Evolutionary conservation across 768 basidiomycete genomes (phyloP).

Genomic region (Rhizopogon vinicolor): DNA sequence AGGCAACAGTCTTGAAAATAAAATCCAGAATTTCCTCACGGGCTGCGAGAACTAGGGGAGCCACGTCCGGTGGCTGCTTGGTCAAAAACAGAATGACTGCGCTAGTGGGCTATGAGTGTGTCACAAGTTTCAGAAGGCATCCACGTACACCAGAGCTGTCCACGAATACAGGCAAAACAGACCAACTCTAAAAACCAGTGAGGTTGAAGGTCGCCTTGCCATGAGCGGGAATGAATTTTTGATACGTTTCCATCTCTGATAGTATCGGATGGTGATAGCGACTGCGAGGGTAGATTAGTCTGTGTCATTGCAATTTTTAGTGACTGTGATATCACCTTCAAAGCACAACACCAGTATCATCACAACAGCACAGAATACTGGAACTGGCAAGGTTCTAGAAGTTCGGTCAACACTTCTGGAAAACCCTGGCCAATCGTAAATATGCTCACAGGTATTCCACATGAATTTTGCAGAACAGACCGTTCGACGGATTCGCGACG

Average conservation of each 20-base stretch:
- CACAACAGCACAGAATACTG: constrained; percentile 40
- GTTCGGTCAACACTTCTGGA: constrained; percentile 8
- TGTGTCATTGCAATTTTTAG: background rate
- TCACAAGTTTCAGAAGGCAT: background rate
- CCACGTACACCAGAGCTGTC: constrained; percentile 37
- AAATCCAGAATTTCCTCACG: constrained; percentile 27
- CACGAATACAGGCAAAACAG: constrained; percentile 44
- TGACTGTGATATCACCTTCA: constrained; percentile 33
- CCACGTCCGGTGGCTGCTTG: constrained; percentile 22
- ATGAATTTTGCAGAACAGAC: constrained; percentile 45
- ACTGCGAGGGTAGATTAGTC: constrained; percentile 24
- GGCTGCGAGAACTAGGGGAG: constrained; percentile 47
- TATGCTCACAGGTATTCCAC: constrained; percentile 32
- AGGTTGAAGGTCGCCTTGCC: constrained; percentile 28
- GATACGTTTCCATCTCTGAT: constrained; percentile 33
- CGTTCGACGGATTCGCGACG: constrained; percentile 28
- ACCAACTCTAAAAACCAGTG: constrained; percentile 34
- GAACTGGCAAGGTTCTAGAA: constrained; percentile 29
- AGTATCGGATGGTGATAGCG: constrained; percentile 39
- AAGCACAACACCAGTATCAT: constrained; percentile 37
- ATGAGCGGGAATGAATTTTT: constrained; percentile 38
- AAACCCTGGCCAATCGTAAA: background rate
- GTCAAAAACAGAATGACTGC: constrained; percentile 35
- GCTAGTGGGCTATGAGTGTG: constrained; percentile 17
- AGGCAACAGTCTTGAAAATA: background rate